Evolutionary conservation across 106 monocot species (phyloP).

Genomic region (Allium fistulosum): DNA sequence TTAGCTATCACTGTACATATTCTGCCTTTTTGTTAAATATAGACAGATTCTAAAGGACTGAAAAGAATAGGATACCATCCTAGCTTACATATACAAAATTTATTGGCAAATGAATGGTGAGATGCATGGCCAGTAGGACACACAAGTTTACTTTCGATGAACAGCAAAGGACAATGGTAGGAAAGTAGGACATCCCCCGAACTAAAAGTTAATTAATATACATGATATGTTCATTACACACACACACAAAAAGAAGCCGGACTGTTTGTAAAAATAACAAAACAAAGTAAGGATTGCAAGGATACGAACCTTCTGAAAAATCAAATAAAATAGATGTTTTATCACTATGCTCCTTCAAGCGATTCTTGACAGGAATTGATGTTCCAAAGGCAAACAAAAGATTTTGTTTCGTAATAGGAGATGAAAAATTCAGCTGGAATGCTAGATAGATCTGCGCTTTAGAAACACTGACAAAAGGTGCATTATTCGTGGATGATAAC

Average conservation of each 20-base stretch:
- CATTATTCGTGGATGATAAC: slow-evolving; percentile 14
- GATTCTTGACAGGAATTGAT: slow-evolving; percentile 47
- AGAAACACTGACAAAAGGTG: slow-evolving; percentile 29
- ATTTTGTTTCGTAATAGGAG: slow-evolving; percentile 29
- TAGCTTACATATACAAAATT: too few relatives aligned
- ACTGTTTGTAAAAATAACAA: background rate
- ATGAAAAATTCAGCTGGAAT: slow-evolving; percentile 54
- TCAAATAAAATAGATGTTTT: slow-evolving; percentile 63
- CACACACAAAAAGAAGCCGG: background rate
- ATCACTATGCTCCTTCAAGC: slow-evolving; percentile 41
- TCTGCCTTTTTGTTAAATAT: too few relatives aligned
- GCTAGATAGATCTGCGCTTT: slow-evolving; percentile 65
- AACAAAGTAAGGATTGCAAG: too few relatives aligned
- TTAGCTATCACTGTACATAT: too few relatives aligned
- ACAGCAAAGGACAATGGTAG: too few relatives aligned
- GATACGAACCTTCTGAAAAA: slow-evolving; percentile 52
- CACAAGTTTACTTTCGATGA: too few relatives aligned
- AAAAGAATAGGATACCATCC: too few relatives aligned
- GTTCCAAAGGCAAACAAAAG: slow-evolving; percentile 58
- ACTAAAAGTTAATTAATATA: too few relatives aligned
- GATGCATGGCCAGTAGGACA: too few relatives aligned
- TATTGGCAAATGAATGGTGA: too few relatives aligned
- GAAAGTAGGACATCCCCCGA: too few relatives aligned
- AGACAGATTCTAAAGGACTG: too few relatives aligned
- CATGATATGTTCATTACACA: background rate